Conservation (phyloP, 331 rosid genomes). For the Quercus tomentella region DNA sequence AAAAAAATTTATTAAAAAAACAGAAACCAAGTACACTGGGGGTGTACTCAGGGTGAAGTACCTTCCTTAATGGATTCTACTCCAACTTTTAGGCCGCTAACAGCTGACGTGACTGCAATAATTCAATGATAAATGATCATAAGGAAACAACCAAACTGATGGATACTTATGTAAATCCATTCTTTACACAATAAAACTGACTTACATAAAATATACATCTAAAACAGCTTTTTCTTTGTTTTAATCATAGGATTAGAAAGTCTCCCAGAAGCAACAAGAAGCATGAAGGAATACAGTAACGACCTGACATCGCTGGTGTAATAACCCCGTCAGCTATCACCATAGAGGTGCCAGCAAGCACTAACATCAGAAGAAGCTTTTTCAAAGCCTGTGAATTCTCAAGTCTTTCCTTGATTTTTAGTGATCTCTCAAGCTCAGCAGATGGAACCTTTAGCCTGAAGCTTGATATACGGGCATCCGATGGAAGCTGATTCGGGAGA, state of each 20-base stretch:
- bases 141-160: constrained; percentile 18
- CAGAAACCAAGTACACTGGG: no score
- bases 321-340: constrained; percentile 98
- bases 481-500: constrained; percentile 94
- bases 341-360: constrained; percentile 98
- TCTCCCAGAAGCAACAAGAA: neutral
- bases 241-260: neutral
- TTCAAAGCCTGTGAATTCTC: constrained; percentile 80
- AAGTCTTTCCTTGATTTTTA: constrained; percentile 88
- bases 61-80: constrained; percentile 68
- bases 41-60: neutral
- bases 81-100: constrained; percentile 75
- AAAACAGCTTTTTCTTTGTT: neutral
- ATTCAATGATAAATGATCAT: neutral
- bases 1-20: no score
- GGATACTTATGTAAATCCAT: neutral
- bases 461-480: constrained; percentile 93
- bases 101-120: constrained; percentile 78
- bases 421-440: constrained; percentile 93
- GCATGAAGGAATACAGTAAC: neutral
- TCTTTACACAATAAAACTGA: neutral
- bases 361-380: constrained; percentile 76
- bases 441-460: constrained; percentile 97
- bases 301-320: constrained; percentile 98
- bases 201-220: neutral